A percentile compares a stretch with the other conserved stretches of the same genome.
Evolutionary conservation across 176 grass and related monocot species (phyloP).

Genomic region (Oryza officinalis): DNA sequence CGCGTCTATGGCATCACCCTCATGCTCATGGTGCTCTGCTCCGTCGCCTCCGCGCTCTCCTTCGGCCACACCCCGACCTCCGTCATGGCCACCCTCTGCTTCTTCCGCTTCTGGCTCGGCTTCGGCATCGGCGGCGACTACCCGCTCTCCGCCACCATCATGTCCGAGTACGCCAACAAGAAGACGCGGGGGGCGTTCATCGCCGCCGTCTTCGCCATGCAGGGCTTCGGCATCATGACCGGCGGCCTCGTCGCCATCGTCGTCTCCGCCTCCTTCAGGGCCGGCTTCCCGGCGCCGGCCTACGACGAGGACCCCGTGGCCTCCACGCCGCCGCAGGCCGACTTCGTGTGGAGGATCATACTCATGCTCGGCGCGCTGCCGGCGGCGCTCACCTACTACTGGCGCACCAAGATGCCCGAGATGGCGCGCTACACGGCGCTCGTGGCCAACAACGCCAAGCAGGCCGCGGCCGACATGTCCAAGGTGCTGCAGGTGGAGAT

Average conservation of each 20-base stretch:
- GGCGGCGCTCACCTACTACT: slow-evolving; percentile 70
- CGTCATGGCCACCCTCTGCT: slow-evolving; percentile 75
- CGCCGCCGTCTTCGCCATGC: slow-evolving; percentile 81
- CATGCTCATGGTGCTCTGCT: slow-evolving; percentile 79
- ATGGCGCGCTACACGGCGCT: slow-evolving; percentile 75
- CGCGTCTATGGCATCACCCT: slow-evolving; percentile 87
- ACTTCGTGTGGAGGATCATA: slow-evolving; percentile 67
- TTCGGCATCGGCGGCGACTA: slow-evolving; percentile 96
- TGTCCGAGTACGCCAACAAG: slow-evolving; percentile 98
- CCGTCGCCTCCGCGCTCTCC: slow-evolving; percentile 67
- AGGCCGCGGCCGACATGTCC: slow-evolving; percentile 15
- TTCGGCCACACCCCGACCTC: slow-evolving; percentile 49
- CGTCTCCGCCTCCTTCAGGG: slow-evolving; percentile 51
- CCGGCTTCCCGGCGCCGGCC: slow-evolving; percentile 39
- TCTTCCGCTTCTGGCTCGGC: slow-evolving; percentile 96
- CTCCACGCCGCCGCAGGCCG: slow-evolving; percentile 53
- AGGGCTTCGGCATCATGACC: slow-evolving; percentile 78
- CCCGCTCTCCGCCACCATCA: slow-evolving; percentile 82
- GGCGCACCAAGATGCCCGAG: slow-evolving; percentile 86
- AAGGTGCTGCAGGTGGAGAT: slow-evolving; percentile 70
- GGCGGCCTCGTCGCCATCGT: slow-evolving; percentile 64
- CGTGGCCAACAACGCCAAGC: slow-evolving; percentile 66
- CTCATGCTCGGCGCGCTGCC: slow-evolving; percentile 70
- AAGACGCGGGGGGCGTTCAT: slow-evolving; percentile 73
- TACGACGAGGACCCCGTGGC: slow-evolving; percentile 48